Base-by-base conservation (phyloP, 2,329 filamentous ascomycete genomes). In the Fusarium lateritium region DNA sequence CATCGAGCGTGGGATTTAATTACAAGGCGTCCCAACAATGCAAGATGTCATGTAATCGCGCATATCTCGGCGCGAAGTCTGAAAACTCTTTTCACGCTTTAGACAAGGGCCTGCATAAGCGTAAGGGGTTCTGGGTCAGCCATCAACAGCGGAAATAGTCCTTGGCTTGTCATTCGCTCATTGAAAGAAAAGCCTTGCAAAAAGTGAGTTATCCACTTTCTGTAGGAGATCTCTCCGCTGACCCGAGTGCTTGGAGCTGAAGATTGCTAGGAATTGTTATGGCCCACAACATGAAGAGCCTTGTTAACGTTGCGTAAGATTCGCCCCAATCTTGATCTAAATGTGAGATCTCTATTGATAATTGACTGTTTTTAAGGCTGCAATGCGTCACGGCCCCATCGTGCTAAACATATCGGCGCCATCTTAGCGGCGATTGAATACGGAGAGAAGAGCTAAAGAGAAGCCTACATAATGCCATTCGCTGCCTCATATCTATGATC, bases 1-100 rank as follows among this genome's bases (percentile, higher is more conserved):
- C 54, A 26, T 10, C 31, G 15, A 54, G 34, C 14, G 24, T 56
- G 40, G 33, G 46, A 57, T 57, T 8, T 42, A 53, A 56, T 53
- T 34, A 56, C 26, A 42, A 19, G 45, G 24, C 26, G 46, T 34
- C 4, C 11, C 53, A 19, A 39, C n/a, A 21, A 46, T 3, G 28
- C 28, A n/a, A 17, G 4, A 49, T 49, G 11, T 53, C n/a, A 11
- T 21, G 14, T 11, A 42, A 21, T 36, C 5, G 38, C 4, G 34
- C 34, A 36, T 36, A 36, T 17, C 34, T 17, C 34, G 34, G 34
- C 14, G 9, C n/a, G 52, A 31, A 46, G n/a, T 13, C 17, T 19
- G 10, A 22, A 56, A 43, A 57, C 7, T 53, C 13, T 22, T 36
- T 34, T 9, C 36, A 53, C 21, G 34, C 21, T 22, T 22, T 24